Evolutionary conservation across 768 basidiomycete genomes (phyloP), one percentile per base, ranked within the genome.

Genomic region (Ramaria rubella): DNA sequence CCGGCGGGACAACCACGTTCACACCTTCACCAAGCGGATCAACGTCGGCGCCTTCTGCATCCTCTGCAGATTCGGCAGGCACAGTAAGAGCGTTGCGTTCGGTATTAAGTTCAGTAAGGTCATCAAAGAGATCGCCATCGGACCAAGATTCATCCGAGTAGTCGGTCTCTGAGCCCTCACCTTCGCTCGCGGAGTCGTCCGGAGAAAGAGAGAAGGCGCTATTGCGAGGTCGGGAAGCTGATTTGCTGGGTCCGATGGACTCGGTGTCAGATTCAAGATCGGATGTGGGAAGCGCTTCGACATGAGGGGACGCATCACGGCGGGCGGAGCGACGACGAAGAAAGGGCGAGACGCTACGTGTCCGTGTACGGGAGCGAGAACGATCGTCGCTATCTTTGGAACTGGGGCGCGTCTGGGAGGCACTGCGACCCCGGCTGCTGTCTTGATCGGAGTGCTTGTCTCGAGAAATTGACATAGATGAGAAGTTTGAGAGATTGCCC

Each of bases 1-100:
- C 87, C 3, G 81, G 85, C 1, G 90, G 87, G 1, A 92, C 81
- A 60, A 93, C 82, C 52, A 94, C 86, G 63, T 93, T 94, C 19
- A 91, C 87, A 55, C 92, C 94, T 70, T 96, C 94, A 12, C 94
- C 94, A 9, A 94, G 76, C 0, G 89, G 90, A 69, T 94, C 93
- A 54, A 78, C 66, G 38, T 78, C 72, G 36, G 66, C 68, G 3
- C 69, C 72, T 48, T 86, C 85, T 17, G 71, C 74, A 52, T 87
- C 86, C 44, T 69, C 69, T 2, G 68, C 68, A 53, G 51, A 55
- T 15, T 65, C 63, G 19, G 57, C 38, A 8, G 59, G 73, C 0
- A 67, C 65, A 43, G 77, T 71, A 36, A 85, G 74, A 1, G 87
- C 80, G 64, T 94, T 94, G 61, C 77, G 83, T 68, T 91, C 88